These are phyloP conservation scores for Lasiodiplodia gonubiensis DNA, from an alignment of 2,329 filamentous ascomycete genomes.

Conservation along the genomic window DNA sequence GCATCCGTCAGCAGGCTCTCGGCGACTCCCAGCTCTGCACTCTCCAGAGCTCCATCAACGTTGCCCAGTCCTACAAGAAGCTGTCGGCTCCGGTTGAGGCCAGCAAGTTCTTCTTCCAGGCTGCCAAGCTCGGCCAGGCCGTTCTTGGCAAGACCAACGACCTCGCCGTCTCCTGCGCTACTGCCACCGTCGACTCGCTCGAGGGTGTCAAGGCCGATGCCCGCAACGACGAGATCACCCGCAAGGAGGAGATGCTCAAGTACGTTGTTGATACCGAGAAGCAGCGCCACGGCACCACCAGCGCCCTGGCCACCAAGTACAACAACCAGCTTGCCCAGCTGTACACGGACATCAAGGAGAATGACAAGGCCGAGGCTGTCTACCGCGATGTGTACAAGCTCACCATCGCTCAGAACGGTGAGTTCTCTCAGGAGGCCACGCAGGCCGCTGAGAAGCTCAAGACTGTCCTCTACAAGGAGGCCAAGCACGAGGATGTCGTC, in stretches of 20 bases:
- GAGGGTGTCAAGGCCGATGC: conserved; percentile 20
- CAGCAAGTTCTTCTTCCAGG: conserved; percentile 44
- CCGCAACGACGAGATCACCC: conserved; percentile 31
- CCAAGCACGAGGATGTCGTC: conserved; percentile 28
- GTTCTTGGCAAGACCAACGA: conserved; percentile 28
- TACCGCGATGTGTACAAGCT: conserved; percentile 36
- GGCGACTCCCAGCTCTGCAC: conserved; percentile 23
- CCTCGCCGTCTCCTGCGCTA: conserved; percentile 29
- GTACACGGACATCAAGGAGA: conserved; percentile 34
- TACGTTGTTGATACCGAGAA: conserved; percentile 35
- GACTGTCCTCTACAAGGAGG: conserved; percentile 31
- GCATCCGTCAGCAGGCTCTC: conserved; percentile 27
- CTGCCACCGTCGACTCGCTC: conserved; percentile 21
- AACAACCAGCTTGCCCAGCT: conserved; percentile 35
- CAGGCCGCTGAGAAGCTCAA: conserved; percentile 35
- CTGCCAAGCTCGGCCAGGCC: conserved; percentile 35
- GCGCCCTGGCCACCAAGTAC: conserved; percentile 33
- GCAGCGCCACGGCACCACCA: conserved; percentile 32
- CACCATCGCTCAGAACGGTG: conserved; percentile 34
- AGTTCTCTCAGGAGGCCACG: conserved; percentile 35
- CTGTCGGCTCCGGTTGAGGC: conserved; percentile 38
- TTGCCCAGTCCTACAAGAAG: conserved; percentile 28
- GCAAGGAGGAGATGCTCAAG: conserved; percentile 35
- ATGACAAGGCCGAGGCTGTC: conserved; percentile 35
- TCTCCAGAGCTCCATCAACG: conserved; percentile 28